phyloP scores from a whole-genome alignment of 2,329 filamentous ascomycete genomes.

The Microascus cirrosus region DNA sequence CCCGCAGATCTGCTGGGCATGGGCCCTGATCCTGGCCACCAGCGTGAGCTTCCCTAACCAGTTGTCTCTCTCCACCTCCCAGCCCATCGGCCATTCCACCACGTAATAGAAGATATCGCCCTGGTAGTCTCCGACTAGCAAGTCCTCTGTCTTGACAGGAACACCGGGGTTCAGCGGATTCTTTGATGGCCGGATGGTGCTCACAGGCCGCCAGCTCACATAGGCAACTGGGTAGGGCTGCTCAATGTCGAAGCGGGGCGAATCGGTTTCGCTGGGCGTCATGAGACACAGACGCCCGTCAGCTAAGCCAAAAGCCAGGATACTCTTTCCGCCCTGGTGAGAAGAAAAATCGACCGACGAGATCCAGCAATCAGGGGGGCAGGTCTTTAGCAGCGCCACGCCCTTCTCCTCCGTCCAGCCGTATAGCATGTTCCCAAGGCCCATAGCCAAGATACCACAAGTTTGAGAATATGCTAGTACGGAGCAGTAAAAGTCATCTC shows the following conservation, averaged over 20 bases:
- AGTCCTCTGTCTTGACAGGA: conserved; percentile 61
- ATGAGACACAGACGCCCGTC: conserved; percentile 67
- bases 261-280: conserved; percentile 57
- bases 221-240: conserved; percentile 67
- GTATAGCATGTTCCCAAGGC: conserved; percentile 68
- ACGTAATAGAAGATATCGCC: conserved; percentile 83
- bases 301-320: conserved; percentile 75
- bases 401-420: conserved; percentile 74
- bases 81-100: conserved; percentile 68
- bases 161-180: conserved; percentile 33
- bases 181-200: conserved; percentile 38
- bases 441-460: conserved; percentile 70
- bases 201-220: conserved; percentile 66
- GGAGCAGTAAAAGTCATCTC: conserved; percentile 94
- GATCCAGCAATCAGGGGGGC: conserved; percentile 38
- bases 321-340: conserved; percentile 57
- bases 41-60: conserved; percentile 74
- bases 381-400: conserved; percentile 43
- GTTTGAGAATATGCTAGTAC: conserved; percentile 74
- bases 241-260: conserved; percentile 62
- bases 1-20: conserved; percentile 85
- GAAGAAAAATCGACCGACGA: conserved; percentile 92
- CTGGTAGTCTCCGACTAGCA: conserved; percentile 74
- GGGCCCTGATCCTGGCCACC: conserved; percentile 64
- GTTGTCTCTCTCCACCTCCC: conserved; percentile 50